Percentiles rank a stretch among this genome's conserved stretches.
These are phyloP conservation scores for Candida montana DNA, from an alignment of 805 yeast genomes.

Conservation along the genomic window DNA sequence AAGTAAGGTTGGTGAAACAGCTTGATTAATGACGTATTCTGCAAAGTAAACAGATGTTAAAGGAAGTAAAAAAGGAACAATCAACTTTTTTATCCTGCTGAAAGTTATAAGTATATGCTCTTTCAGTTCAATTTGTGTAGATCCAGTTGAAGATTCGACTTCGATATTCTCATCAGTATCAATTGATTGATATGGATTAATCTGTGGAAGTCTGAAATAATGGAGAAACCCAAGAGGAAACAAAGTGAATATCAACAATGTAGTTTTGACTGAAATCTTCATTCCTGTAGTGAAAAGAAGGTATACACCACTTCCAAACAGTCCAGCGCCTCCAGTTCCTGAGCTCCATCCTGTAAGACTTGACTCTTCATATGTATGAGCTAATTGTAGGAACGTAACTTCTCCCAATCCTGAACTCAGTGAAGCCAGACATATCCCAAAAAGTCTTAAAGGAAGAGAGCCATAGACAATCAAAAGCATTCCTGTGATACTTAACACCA, in stretches of 20 bases:
- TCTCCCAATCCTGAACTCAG: slow-evolving; percentile 88
- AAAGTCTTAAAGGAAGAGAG: slow-evolving; percentile 36
- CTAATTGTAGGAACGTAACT: slow-evolving; percentile 77
- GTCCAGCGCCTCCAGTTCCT: slow-evolving; percentile 96
- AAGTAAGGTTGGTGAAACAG: slow-evolving; percentile 80
- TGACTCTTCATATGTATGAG: slow-evolving; percentile 62
- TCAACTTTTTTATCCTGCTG: slow-evolving; percentile 35
- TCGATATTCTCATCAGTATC: neutral
- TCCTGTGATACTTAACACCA: slow-evolving; percentile 59
- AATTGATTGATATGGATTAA: slow-evolving; percentile 8
- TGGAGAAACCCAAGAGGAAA: slow-evolving; percentile 49
- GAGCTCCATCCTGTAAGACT: slow-evolving; percentile 83
- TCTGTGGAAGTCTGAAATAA: slow-evolving; percentile 26
- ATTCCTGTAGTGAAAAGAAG: slow-evolving; percentile 68
- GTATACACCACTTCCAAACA: slow-evolving; percentile 72
- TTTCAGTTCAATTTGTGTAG: neutral
- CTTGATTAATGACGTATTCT: slow-evolving; percentile 89
- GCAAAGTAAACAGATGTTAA: slow-evolving; percentile 75
- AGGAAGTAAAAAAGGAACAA: slow-evolving; percentile 77
- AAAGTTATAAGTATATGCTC: slow-evolving; percentile 21
- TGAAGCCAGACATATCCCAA: slow-evolving; percentile 78
- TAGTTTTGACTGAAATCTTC: slow-evolving; percentile 44
- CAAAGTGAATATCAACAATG: slow-evolving; percentile 54
- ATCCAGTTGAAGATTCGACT: neutral
- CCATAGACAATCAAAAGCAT: slow-evolving; percentile 56